Evolutionary conservation across 1,284 basidiomycete species (phyloP).

Genomic region (Microbotryum silenes-acaulis): DNA sequence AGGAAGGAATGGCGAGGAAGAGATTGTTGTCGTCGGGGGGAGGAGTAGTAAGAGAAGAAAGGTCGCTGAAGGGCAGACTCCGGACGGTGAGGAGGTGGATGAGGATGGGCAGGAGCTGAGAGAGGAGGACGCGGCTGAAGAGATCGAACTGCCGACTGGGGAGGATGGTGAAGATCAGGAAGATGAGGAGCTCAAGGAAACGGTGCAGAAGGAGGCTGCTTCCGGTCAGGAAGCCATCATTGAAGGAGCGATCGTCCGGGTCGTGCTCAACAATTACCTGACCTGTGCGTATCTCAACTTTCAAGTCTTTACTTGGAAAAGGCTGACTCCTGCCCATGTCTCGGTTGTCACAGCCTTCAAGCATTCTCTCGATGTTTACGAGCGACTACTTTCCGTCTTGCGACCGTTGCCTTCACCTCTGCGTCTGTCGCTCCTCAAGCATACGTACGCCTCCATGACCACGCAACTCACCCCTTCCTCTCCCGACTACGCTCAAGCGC

Average conservation of each 20-base stretch:
- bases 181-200: constrained; percentile 7
- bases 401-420: constrained; percentile 30
- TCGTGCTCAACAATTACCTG: constrained; percentile 34
- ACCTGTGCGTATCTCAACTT: constrained; percentile 18
- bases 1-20: neutral
- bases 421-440: constrained; percentile 26
- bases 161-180: constrained; percentile 19
- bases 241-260: constrained; percentile 34
- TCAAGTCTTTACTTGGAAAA: neutral
- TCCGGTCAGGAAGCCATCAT: constrained; percentile 35
- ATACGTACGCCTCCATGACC: constrained; percentile 26
- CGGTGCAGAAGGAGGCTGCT: constrained; percentile 15
- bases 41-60: constrained; percentile 8
- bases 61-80: constrained; percentile 8
- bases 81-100: constrained; percentile 11
- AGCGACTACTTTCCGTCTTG: constrained; percentile 21
- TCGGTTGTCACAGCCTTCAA: constrained; percentile 12
- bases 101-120: neutral
- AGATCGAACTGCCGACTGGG: constrained; percentile 16
- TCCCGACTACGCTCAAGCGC: constrained; percentile 17
- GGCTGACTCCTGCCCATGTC: neutral
- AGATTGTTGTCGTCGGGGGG: neutral
- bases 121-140: constrained; percentile 13
- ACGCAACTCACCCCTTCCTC: constrained; percentile 1
- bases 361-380: constrained; percentile 21